Conservation (phyloP, 2,329 filamentous ascomycete species). For the Xylariaceae sp. region DNA sequence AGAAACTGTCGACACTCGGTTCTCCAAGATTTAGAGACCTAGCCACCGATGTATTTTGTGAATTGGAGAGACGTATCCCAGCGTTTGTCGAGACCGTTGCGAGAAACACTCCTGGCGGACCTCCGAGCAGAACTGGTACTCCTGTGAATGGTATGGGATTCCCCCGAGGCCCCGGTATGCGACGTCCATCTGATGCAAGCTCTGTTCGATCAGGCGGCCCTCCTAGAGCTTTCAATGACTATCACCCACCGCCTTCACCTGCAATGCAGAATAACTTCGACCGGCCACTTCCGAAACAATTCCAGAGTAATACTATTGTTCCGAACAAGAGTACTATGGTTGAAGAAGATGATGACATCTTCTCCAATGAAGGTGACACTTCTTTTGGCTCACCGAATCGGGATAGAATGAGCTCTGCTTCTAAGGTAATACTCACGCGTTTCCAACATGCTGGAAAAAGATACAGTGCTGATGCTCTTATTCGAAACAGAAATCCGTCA, state of each 20-base stretch:
- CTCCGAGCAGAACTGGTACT: conserved; percentile 55
- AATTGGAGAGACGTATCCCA: conserved; percentile 85
- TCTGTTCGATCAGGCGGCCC: conserved; percentile 46
- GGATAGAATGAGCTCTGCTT: conserved; percentile 35
- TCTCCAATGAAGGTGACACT: conserved; percentile 53
- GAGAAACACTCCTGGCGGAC: conserved; percentile 40
- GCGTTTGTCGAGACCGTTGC: conserved; percentile 63
- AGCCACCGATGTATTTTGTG: conserved; percentile 92
- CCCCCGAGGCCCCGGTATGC: conserved; percentile 48
- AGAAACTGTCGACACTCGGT: conserved; percentile 86
- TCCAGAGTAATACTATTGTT: conserved; percentile 92
- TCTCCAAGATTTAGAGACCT: conserved; percentile 83
- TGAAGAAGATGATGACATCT: conserved; percentile 77
- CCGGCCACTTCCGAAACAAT: conserved; percentile 78
- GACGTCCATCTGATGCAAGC: conserved; percentile 57
- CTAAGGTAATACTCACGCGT: conserved; percentile 33
- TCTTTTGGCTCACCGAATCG: conserved; percentile 55
- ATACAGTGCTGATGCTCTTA: conserved; percentile 30
- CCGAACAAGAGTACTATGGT: conserved; percentile 98
- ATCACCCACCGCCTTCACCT: conserved; percentile 55
- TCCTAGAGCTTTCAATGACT: conserved; percentile 37
- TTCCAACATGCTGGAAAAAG: not conserved
- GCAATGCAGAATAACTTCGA: conserved; percentile 60
- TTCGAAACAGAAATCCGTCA: conserved; percentile 65
- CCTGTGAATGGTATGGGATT: conserved; percentile 54